Evolutionary conservation across 768 basidiomycete genomes (phyloP), one percentile per base, ranked within the genome.

Genomic region (Pulveroboletus sp.): DNA sequence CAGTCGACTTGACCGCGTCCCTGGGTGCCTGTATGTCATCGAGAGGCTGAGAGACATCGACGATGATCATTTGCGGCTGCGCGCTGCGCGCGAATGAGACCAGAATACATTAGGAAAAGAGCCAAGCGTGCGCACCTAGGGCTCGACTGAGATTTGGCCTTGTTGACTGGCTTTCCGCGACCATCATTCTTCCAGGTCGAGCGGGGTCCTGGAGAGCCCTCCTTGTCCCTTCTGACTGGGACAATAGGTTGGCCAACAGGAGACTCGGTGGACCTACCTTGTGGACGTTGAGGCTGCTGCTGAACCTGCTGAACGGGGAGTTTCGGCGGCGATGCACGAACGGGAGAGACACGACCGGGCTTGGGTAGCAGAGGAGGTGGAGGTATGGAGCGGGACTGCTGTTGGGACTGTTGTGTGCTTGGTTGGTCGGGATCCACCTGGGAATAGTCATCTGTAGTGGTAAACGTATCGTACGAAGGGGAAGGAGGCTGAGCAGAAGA

Each of bases 1-100:
- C 89, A 0, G 90, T 93, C n/a, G 88, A 88, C 63, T 89, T 89
- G 59, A 90, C 86, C 5, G 76, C 78, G 55, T 92, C 89, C 8
- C 76, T 78, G 46, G 82, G 75, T 8, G 89, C 86, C 62, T 87
- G 84, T 36, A 90, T 78, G 51, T 90, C 85, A 18, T 84, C 83
- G 52, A 89, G 73, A 17, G 80, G 66, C 55, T 82, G 83, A 14
- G 84, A 76, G 21, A 90, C 86, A 69, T 92, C 89, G 57, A 89
- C 82, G 17, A 86, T 65, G 49, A 91, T 82, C 11, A 72, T 81
- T 60, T 89, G 87, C 10, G 79, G 69, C 59, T 82, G 83, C 31
- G 78, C 73, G 43, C 84, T 88, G 47, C 1, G 14, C 1, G 39
- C 42, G 21, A 17, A 7, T 50, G 40, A 53, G 59, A n/a, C 32